phyloP scores from a whole-genome alignment of 1,139 yeast genomes.

The Suhomyces anneliseae region DNA sequence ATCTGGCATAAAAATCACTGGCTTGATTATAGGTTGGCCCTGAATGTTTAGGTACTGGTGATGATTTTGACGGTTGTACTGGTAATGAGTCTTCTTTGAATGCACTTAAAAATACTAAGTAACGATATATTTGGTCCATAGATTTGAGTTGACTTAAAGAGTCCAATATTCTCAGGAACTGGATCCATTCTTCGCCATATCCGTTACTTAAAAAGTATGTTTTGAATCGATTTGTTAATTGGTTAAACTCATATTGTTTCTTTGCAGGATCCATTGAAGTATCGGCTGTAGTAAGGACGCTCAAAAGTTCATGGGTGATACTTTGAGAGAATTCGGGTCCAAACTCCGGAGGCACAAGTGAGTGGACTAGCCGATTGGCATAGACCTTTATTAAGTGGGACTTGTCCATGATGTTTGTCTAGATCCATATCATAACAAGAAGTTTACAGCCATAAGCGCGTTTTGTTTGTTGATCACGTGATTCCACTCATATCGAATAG shows the following conservation, averaged over 20 bases:
- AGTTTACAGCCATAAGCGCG: conserved; percentile 2
- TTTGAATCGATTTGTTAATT: conserved; percentile 26
- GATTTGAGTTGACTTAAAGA: conserved; percentile 29
- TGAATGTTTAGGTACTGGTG: neutral
- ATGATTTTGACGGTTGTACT: neutral
- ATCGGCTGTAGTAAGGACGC: conserved; percentile 15
- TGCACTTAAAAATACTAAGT: conserved; percentile 34
- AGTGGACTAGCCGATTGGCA: conserved; percentile 36
- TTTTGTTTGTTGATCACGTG: neutral
- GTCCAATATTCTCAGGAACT: conserved; percentile 33
- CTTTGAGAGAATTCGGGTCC: conserved; percentile 41
- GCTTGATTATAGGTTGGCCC: neutral
- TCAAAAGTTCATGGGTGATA: conserved; percentile 31
- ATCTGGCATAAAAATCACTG: conserved; percentile 3
- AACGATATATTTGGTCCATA: conserved; percentile 36
- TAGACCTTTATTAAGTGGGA: conserved; percentile 37
- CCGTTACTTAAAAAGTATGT: conserved; percentile 28
- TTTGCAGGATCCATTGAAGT: conserved; percentile 6
- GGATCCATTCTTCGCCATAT: conserved; percentile 30
- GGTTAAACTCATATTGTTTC: conserved; percentile 18
- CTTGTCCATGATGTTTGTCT: conserved; percentile 30
- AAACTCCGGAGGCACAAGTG: conserved; percentile 40
- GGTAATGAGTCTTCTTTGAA: conserved; percentile 2
- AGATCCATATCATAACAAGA: neutral
- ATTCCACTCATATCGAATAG: neutral